Evolutionary conservation across 2,329 filamentous ascomycete genomes (phyloP), one percentile per base, ranked within the genome.

Genomic region (Proliferodiscus dingleyae): DNA sequence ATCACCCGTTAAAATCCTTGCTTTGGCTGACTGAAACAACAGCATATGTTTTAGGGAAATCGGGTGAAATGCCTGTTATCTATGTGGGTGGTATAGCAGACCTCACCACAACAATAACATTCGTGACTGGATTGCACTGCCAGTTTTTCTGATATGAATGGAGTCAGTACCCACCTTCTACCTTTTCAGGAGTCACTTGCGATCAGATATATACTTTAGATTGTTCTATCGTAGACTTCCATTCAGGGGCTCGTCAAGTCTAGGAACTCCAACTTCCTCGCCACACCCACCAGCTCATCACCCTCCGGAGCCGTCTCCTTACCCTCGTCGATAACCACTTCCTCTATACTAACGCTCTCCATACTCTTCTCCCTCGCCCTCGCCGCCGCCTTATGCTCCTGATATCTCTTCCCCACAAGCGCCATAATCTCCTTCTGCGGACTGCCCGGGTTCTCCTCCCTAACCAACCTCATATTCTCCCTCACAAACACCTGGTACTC

Each of bases 361-460:
- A 29, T 40, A 6, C 26, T 38, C 15, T 23, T 39, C 15, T 36
- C 46, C 18, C 49, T 44, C 11, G 47, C 29, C 50, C 54, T 61
- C 37, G 54, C 53, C 37, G 54, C 53, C 18, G 61, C 66, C 55
- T 75, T 75, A 52, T 68, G 66, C 58, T 72, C 73, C 46, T 74
- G 69, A 72, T 85, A 89, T 61, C 73, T 73, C 58, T 73, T 74
- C 16, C 78, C 83, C 47, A 90, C 71, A 30, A 79, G 69, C 58
- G 73, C 75, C 84, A 89, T 86, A 9, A 89, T 74, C 46, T 82
- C 79, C 57, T 81, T 84, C 60, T 84, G 81, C 11, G 73, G 72
- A 53, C 72, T 77, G 32, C 64, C 70, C 0, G 60, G 61, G 41
- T 81, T 74, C 49, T 75, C 72, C 46, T 66, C 69, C 64, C 69